Conservation (phyloP, 257 asterid species). For the Nicotiana tabacum region DNA sequence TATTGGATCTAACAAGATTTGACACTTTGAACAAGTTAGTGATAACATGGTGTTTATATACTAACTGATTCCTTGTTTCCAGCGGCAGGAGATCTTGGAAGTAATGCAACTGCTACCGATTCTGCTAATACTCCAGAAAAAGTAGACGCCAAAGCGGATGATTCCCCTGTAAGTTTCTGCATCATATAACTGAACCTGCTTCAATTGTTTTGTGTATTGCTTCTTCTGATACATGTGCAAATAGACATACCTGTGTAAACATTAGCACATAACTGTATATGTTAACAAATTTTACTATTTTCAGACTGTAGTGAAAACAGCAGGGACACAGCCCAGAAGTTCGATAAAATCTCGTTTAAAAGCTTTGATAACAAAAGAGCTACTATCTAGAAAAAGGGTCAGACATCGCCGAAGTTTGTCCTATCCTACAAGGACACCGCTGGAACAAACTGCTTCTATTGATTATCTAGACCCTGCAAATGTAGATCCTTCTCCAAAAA, state of each 20-base stretch:
- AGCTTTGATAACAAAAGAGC: constrained; percentile 55
- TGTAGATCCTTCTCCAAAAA: neutral
- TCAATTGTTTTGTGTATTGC: neutral
- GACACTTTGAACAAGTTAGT: neutral
- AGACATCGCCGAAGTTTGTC: constrained; percentile 63
- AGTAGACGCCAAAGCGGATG: neutral
- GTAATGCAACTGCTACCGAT: constrained; percentile 9
- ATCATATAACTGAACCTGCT: neutral
- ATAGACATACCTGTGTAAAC: neutral
- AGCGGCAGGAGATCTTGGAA: constrained; percentile 32
- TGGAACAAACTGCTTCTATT: constrained; percentile 12
- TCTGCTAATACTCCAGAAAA: constrained; percentile 13
- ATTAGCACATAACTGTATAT: neutral
- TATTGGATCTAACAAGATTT: neutral
- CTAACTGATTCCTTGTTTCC: neutral
- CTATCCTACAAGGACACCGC: constrained; percentile 28
- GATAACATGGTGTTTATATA: neutral
- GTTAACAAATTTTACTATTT: neutral
- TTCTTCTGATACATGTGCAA: neutral
- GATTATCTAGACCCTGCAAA: constrained; percentile 15
- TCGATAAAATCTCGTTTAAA: constrained; percentile 65
- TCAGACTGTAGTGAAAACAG: constrained; percentile 33
- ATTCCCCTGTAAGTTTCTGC: constrained; percentile 11
- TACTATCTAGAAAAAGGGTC: constrained; percentile 35
- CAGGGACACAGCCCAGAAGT: constrained; percentile 34